phyloP scores from a whole-genome alignment of 495 filamentous ascomycete species.

The Aspergillus panamensis region DNA sequence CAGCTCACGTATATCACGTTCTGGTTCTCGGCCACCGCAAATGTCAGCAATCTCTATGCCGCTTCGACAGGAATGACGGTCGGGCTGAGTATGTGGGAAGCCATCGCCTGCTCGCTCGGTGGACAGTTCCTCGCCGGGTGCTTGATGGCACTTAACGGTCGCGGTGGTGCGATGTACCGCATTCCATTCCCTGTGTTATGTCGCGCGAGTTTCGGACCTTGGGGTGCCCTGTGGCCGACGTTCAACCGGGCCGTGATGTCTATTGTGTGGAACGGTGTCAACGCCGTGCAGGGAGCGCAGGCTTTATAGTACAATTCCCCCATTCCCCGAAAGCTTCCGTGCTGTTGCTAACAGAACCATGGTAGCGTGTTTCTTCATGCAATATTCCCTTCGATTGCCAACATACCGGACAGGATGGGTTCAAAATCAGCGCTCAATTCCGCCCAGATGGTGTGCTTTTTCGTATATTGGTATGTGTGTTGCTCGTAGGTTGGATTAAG shows the following conservation, averaged over 20 bases:
- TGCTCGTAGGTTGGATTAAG: neutral
- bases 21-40: constrained; percentile 41
- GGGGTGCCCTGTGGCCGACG: constrained; percentile 38
- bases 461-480: constrained; percentile 28
- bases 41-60: constrained; percentile 37
- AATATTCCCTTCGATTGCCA: constrained; percentile 33
- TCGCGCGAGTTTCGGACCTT: constrained; percentile 34
- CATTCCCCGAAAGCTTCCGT: neutral
- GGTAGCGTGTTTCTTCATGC: constrained; percentile 35
- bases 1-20: constrained; percentile 38
- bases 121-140: constrained; percentile 31
- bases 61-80: constrained; percentile 35
- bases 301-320: constrained; percentile 28
- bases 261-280: constrained; percentile 40
- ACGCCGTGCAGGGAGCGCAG: constrained; percentile 36
- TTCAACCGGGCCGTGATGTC: constrained; percentile 39
- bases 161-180: constrained; percentile 38
- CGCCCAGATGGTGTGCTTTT: constrained; percentile 38
- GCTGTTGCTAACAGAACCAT: neutral
- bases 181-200: constrained; percentile 38
- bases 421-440: constrained; percentile 32
- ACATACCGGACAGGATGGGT: constrained; percentile 34
- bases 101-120: constrained; percentile 29
- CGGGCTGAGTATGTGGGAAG: constrained; percentile 39
- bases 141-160: constrained; percentile 37